These are phyloP conservation scores for Vigna trinervia DNA, from an alignment of 306 rosid genomes.

Conservation along the genomic window DNA sequence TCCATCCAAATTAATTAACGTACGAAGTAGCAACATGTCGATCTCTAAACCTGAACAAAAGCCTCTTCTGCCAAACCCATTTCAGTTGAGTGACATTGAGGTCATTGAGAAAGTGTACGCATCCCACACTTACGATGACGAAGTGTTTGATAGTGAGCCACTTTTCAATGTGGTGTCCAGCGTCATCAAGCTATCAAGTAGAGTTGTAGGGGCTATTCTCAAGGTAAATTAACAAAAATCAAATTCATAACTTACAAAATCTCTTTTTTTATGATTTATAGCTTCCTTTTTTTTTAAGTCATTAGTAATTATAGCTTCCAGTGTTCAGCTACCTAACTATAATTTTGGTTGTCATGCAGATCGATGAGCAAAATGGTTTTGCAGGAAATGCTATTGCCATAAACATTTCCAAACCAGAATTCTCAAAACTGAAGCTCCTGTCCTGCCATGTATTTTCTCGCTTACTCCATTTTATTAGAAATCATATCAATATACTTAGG, in stretches of 20 bases:
- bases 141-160: neutral
- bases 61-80: slow-evolving; percentile 19
- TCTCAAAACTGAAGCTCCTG: slow-evolving; percentile 10
- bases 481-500: too few species aligned
- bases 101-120: slow-evolving; percentile 33
- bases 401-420: slow-evolving; percentile 20
- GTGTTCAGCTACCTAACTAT: too few species aligned
- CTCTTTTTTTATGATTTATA: neutral
- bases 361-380: neutral
- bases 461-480: too few species aligned
- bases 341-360: neutral
- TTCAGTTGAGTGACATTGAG: slow-evolving; percentile 5
- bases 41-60: slow-evolving; percentile 7
- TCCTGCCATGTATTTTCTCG: slow-evolving; percentile 4
- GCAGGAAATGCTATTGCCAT: neutral
- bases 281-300: too few species aligned
- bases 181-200: slow-evolving; percentile 20
- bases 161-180: slow-evolving; percentile 22
- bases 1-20: slow-evolving; percentile 3
- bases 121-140: slow-evolving; percentile 33
- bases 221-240: slow-evolving; percentile 3
- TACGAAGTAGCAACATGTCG: slow-evolving; percentile 13
- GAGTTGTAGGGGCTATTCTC: slow-evolving; percentile 9
- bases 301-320: too few species aligned
- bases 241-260: neutral